Base-by-base conservation (phyloP, 768 basidiomycete genomes). In the Floccularia luteovirens region DNA sequence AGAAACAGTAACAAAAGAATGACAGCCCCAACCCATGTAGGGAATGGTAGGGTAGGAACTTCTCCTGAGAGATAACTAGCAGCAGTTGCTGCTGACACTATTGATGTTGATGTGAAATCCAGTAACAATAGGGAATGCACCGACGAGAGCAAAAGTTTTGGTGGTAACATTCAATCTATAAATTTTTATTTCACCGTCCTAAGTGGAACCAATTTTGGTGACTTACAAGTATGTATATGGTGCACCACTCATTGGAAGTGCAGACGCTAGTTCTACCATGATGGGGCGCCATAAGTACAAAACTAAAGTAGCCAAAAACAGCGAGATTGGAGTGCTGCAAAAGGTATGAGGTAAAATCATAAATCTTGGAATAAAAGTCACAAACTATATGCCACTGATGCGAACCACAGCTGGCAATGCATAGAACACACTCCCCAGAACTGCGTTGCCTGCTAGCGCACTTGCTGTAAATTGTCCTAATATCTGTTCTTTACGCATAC, bases 81-180 rank as follows among this genome's bases (percentile, higher is more conserved):
- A 0, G 84, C 83, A 0, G 84, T 84, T 3, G 82, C 79, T 0
- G 85, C 82, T 0, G 85, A 85, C 14, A 85, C 79, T 11, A 82
- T 74, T 0, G 77, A 66, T 0, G 82, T 87, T 2, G 81, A 71
- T 3, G 78, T 66, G 34, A 78, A 83, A 53, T 89, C 85, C 2
- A 89, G 65, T n/a, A 86, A 60, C 0, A 84, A 69, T 5, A 83
- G 64, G 0, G 79, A 67, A n/a, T 1, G 82, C 82, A 4, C 74
- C 79, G n/a, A 80, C 44, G 1, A 86, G 62, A 30, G 82, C 81
- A 5, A 81, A 58, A 1, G 67, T 57, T 50, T 84, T 85, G 0
- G 74, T 68, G 1, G 80, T 78, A 13, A 75, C 69, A 49, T 86
- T 78, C 4, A 84, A 58, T 39, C 82, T 77, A n/a, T 19, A 32